These are phyloP conservation scores for Dactylellina drechsleri DNA, from an alignment of 2,329 filamentous ascomycete genomes.

Conservation along the genomic window DNA sequence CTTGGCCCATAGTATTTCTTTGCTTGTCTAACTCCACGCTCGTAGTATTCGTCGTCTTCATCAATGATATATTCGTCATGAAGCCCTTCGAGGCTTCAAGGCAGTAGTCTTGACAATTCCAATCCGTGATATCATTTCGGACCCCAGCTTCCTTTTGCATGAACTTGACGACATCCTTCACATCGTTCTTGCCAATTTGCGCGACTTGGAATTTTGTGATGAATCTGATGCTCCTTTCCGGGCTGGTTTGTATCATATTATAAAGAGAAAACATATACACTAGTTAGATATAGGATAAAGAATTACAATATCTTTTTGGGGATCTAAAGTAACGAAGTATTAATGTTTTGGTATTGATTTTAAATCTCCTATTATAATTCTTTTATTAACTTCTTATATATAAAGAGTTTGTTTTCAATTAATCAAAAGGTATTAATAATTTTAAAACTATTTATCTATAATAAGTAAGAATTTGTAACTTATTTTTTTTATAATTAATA, in stretches of 20 bases:
- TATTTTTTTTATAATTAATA: too few species aligned
- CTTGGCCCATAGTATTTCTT: slow-evolving; percentile 39
- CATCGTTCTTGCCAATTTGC: slow-evolving; percentile 36
- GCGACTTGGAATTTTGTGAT: slow-evolving; percentile 31
- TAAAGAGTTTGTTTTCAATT: too few species aligned
- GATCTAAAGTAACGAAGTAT: too few species aligned
- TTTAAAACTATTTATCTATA: too few species aligned
- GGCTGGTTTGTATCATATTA: not conserved
- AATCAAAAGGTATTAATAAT: too few species aligned
- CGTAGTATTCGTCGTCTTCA: slow-evolving; percentile 37
- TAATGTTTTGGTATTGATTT: too few species aligned
- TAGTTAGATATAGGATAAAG: too few species aligned
- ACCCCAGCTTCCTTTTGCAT: slow-evolving; percentile 26
- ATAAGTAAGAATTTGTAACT: too few species aligned
- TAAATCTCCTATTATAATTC: too few species aligned
- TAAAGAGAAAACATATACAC: too few species aligned
- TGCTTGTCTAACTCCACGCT: slow-evolving; percentile 26
- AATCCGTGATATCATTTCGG: slow-evolving; percentile 36
- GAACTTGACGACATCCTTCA: slow-evolving; percentile 36
- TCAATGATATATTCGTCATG: slow-evolving; percentile 35
- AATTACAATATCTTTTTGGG: too few species aligned
- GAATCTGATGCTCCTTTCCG: slow-evolving; percentile 24
- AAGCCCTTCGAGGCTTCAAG: slow-evolving; percentile 46
- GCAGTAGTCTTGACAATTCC: slow-evolving; percentile 48
- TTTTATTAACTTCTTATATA: too few species aligned